Conservation (phyloP, 805 yeast species). For the Grigorovia jiainica region DNA sequence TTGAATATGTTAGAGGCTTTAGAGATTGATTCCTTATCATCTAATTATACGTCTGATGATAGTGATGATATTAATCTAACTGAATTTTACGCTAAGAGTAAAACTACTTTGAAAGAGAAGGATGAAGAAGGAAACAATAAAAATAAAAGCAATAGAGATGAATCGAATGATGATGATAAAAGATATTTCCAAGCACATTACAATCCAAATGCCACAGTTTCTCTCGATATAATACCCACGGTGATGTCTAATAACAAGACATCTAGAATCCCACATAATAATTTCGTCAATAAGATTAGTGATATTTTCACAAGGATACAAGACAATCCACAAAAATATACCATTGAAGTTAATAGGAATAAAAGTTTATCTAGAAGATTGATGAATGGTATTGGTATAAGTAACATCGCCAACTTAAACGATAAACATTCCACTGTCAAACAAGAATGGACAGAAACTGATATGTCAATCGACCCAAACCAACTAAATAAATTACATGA, state of each 20-base stretch:
- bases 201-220: slow-evolving; percentile 12
- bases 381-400: slow-evolving; percentile 7
- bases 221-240: slow-evolving; percentile 20
- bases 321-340: slow-evolving; percentile 9
- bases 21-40: slow-evolving; percentile 10
- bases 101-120: background rate
- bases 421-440: background rate
- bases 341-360: slow-evolving; percentile 21
- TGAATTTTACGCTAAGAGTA: background rate
- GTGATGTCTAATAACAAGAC: slow-evolving; percentile 7
- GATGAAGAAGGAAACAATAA: background rate
- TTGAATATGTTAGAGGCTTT: slow-evolving; percentile 8
- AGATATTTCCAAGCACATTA: slow-evolving; percentile 17
- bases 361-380: slow-evolving; percentile 20
- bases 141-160: slow-evolving; percentile 1
- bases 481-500: background rate
- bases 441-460: background rate
- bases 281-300: slow-evolving; percentile 7
- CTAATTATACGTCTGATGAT: slow-evolving; percentile 1
- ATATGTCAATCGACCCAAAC: background rate
- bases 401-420: background rate
- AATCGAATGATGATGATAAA: slow-evolving; percentile 13
- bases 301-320: slow-evolving; percentile 11
- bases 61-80: background rate
- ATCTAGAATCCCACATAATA: slow-evolving; percentile 14